A percentile compares a stretch with the other conserved stretches of the same genome.
Conservation (phyloP, 2,329 filamentous ascomycete species). For the Aspergillus quadrilineatus region DNA sequence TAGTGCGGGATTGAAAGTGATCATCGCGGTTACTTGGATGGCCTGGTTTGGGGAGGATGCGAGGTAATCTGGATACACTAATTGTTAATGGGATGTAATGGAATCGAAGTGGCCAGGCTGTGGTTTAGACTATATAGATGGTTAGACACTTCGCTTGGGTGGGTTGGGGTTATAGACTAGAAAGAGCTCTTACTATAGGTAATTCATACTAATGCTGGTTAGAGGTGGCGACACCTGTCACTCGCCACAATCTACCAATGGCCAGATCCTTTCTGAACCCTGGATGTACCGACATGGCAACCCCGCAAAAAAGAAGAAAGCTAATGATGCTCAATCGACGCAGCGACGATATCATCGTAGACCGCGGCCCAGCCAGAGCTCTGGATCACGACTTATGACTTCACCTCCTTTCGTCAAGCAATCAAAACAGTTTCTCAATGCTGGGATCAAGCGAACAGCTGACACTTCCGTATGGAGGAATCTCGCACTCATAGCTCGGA, state of each 20-base stretch:
- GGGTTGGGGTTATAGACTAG: no score
- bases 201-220: neutral
- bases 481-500: neutral
- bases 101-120: neutral
- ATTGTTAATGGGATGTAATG: neutral
- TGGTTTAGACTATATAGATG: neutral
- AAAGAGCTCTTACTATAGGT: neutral
- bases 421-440: neutral
- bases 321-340: neutral
- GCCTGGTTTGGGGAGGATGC: slow-evolving; percentile 33
- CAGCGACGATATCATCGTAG: neutral
- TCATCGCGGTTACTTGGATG: slow-evolving; percentile 38
- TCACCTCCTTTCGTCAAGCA: neutral
- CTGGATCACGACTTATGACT: neutral
- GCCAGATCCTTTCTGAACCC: neutral
- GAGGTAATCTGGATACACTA: neutral
- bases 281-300: neutral
- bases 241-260: neutral
- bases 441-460: neutral
- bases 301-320: neutral
- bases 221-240: neutral
- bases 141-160: neutral
- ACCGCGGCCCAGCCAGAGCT: neutral
- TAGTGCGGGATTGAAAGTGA: slow-evolving; percentile 41
- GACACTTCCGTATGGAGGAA: neutral